phyloP scores from a whole-genome alignment of 2,329 filamentous ascomycete genomes.

The Arthrobotrys sphaeroides region DNA sequence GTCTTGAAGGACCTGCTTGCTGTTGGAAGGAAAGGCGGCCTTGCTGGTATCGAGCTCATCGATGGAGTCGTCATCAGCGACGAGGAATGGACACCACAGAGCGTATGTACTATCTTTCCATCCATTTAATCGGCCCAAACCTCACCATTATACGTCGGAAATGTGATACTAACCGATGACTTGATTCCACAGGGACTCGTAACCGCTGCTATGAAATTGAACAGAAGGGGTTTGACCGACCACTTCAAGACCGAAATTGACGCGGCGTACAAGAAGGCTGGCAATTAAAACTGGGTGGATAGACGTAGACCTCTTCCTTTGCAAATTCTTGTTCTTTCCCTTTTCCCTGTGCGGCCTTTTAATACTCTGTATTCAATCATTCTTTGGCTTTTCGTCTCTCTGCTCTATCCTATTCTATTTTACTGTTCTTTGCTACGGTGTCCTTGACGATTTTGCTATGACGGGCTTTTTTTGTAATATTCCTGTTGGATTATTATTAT shows the following conservation, averaged over 20 bases:
- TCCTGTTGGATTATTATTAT: too few relatives aligned
- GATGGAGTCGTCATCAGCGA: constrained; percentile 80
- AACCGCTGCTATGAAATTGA: constrained; percentile 77
- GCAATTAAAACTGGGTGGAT: constrained; percentile 19
- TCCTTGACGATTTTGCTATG: neutral
- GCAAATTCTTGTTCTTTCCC: neutral
- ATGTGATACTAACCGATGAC: constrained; percentile 33
- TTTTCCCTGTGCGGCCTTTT: neutral
- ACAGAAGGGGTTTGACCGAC: constrained; percentile 73
- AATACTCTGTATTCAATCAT: neutral
- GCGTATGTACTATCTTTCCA: constrained; percentile 69
- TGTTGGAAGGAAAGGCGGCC: constrained; percentile 72
- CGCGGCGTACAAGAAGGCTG: constrained; percentile 65
- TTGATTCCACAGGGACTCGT: constrained; percentile 68
- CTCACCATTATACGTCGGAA: neutral
- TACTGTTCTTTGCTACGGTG: constrained; percentile 17
- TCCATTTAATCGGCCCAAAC: too few relatives aligned
- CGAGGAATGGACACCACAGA: constrained; percentile 87
- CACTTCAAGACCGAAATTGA: constrained; percentile 72
- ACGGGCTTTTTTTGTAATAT: constrained; percentile 6
- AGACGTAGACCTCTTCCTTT: neutral
- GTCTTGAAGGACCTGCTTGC: constrained; percentile 77
- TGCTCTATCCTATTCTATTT: neutral
- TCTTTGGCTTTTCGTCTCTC: too few relatives aligned
- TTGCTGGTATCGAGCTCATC: constrained; percentile 77